Conservation (phyloP, 768 basidiomycete species). For the Mycena crocata region DNA sequence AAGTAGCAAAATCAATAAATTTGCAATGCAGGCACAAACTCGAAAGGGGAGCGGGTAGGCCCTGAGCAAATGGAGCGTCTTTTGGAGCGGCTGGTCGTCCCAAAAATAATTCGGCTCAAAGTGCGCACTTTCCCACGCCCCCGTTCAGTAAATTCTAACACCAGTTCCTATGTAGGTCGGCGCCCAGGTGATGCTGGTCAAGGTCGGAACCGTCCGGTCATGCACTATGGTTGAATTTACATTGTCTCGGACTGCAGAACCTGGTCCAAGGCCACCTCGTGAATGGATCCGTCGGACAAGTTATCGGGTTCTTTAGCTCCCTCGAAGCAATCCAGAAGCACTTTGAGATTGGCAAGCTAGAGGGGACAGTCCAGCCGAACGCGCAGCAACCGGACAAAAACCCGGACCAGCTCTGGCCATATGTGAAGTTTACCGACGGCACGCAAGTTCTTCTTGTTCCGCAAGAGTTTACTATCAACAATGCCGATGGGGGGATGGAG, state of each 20-base stretch:
- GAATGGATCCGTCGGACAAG: slow-evolving; percentile 75
- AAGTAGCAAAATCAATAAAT: too few relatives aligned
- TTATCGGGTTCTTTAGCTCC: slow-evolving; percentile 58
- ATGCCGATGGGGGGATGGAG: slow-evolving; percentile 67
- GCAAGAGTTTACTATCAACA: slow-evolving; percentile 71
- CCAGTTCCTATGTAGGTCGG: slow-evolving; percentile 60
- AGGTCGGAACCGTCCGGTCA: slow-evolving; percentile 52
- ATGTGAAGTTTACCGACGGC: slow-evolving; percentile 68
- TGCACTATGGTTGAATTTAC: background rate
- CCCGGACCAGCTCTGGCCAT: slow-evolving; percentile 62
- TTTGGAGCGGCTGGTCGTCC: slow-evolving; percentile 73
- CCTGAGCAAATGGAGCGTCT: slow-evolving; percentile 54
- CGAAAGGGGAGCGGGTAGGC: slow-evolving; percentile 50
- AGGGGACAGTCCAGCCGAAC: slow-evolving; percentile 35
- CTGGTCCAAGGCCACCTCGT: slow-evolving; percentile 74
- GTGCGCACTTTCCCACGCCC: slow-evolving; percentile 43
- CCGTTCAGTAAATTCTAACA: slow-evolving; percentile 13
- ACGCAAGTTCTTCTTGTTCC: slow-evolving; percentile 61
- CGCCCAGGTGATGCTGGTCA: slow-evolving; percentile 89
- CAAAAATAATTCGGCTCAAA: slow-evolving; percentile 58
- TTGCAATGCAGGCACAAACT: too few relatives aligned
- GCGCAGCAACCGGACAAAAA: slow-evolving; percentile 3
- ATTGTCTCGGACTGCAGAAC: slow-evolving; percentile 57
- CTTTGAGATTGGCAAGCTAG: slow-evolving; percentile 54
- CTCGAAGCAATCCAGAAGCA: slow-evolving; percentile 55